Evolutionary conservation across 2,329 filamentous ascomycete species (phyloP), one percentile per base, ranked within the genome.

Genomic region (Exophiala dermatitidis): DNA sequence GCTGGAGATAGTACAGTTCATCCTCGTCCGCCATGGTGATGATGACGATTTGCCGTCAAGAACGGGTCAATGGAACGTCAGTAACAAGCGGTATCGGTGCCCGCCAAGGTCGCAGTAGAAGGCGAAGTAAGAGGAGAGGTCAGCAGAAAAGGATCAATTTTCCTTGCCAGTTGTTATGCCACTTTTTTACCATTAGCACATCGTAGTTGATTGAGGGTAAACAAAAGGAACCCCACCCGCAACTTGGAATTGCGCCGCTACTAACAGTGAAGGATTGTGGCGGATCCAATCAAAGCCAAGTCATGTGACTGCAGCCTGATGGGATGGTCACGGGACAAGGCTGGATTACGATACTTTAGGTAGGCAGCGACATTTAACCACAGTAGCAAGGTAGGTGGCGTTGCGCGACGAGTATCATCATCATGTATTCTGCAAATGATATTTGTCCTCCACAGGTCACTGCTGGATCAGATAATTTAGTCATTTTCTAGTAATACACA

Each of bases 1-100:
- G 80, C 66, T 90, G 83, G 32, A 97, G 83, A 68, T 97, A 98
- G 62, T 89, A 86, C 62, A 85, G 71, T 62, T 90, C 87, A 60
- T 81, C 74, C 64, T 85, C 82, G 28, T 61, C 60, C 33, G 61
- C 61, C 61, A 63, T 63, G 47, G 38, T 50, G 41, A 49, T 50
- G 41, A 49, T 36, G 54, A 46, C 38, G 34, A 44, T 48, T 28
- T 45, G 43, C 19, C 29, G 19, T 43, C 31, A 31, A 36, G 26
- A 28, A 38, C 8, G 43, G 43, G 36, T 41, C 34, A 37, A 29
- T 37, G n/a, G 12, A 28, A 45, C 31, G 4, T 46, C 32, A 12
- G 7, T 3, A 5, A 5, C 31, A 29, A 28, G 5, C 32, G 44
- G n/a, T 2, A 32, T 4, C 5, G 31, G 32, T 28, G 32, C 4